These are phyloP conservation scores for Violaceomyces palustris DNA, from an alignment of 1,284 basidiomycete genomes.

Conservation along the genomic window DNA sequence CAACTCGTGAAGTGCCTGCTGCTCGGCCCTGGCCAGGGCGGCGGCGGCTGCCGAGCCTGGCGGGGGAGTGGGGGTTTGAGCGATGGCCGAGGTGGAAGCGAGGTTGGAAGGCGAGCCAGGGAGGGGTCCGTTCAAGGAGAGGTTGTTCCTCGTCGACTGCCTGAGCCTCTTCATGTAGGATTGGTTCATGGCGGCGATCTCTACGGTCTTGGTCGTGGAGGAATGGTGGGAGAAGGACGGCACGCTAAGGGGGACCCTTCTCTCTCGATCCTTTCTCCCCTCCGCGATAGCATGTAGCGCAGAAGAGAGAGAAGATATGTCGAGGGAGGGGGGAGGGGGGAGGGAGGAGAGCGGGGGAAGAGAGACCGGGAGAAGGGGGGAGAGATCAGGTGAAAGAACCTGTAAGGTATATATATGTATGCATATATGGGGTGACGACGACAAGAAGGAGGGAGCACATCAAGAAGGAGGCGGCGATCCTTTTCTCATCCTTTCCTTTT, in stretches of 20 bases:
- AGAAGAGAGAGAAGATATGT: neutral
- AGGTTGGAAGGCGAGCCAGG: conserved; percentile 7
- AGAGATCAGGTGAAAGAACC: no score
- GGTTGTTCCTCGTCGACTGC: conserved; percentile 33
- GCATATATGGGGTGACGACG: no score
- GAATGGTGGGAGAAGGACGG: no score
- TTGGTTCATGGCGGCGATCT: conserved; percentile 34
- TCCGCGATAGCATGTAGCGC: neutral
- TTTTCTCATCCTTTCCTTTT: conserved; percentile 1
- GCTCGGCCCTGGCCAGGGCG: conserved; percentile 8
- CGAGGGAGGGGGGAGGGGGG: neutral
- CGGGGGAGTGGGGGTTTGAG: conserved; percentile 30
- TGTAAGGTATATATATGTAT: no score
- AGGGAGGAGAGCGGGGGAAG: neutral
- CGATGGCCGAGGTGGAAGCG: conserved; percentile 9
- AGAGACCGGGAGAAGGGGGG: no score
- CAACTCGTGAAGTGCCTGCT: conserved; percentile 2
- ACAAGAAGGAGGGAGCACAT: neutral
- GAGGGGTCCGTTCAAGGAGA: conserved; percentile 39
- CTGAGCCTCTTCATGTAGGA: conserved; percentile 45
- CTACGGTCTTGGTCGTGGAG: no score
- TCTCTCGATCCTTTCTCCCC: conserved; percentile 7
- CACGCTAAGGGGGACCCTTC: no score
- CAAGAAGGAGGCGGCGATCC: neutral
- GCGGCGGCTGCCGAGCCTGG: conserved; percentile 39